Evolutionary conservation across 1,284 basidiomycete species (phyloP).

Genomic region (Ustilago tritici): DNA sequence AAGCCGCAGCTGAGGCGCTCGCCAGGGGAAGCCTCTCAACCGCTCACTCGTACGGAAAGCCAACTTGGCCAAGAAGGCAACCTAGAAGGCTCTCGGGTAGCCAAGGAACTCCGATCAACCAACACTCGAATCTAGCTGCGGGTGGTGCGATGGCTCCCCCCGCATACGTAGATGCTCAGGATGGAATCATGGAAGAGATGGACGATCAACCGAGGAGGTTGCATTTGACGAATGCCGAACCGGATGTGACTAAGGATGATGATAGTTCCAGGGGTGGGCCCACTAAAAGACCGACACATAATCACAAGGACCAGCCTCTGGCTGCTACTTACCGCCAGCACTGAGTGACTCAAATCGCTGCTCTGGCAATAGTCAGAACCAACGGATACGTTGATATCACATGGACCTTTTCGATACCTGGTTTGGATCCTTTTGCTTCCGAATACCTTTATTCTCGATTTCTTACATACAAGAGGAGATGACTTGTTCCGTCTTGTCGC

Average conservation of each 20-base stretch:
- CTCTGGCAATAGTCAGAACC: too few species aligned
- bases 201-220: conserved; percentile 31
- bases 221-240: conserved; percentile 47
- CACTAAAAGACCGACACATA: conserved; percentile 28
- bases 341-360: background rate
- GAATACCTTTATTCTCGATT: too few species aligned
- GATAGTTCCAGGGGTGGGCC: conserved; percentile 30
- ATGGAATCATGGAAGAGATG: conserved; percentile 31
- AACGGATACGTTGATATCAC: too few species aligned
- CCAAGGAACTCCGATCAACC: conserved; percentile 31
- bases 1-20: conserved; percentile 51
- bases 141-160: conserved; percentile 29
- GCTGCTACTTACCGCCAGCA: conserved; percentile 37
- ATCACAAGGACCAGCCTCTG: conserved; percentile 41
- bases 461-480: too few species aligned
- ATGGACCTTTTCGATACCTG: too few species aligned
- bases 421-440: too few species aligned
- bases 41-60: conserved; percentile 14
- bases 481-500: too few species aligned
- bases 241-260: conserved; percentile 35
- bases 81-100: conserved; percentile 21
- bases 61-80: conserved; percentile 36
- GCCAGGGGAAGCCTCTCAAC: conserved; percentile 26
- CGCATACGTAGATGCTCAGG: conserved; percentile 48
- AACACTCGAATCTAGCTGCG: conserved; percentile 19